These are phyloP conservation scores for Aeminium ludgeri DNA, from an alignment of 495 filamentous ascomycete species.

Conservation along the genomic window DNA sequence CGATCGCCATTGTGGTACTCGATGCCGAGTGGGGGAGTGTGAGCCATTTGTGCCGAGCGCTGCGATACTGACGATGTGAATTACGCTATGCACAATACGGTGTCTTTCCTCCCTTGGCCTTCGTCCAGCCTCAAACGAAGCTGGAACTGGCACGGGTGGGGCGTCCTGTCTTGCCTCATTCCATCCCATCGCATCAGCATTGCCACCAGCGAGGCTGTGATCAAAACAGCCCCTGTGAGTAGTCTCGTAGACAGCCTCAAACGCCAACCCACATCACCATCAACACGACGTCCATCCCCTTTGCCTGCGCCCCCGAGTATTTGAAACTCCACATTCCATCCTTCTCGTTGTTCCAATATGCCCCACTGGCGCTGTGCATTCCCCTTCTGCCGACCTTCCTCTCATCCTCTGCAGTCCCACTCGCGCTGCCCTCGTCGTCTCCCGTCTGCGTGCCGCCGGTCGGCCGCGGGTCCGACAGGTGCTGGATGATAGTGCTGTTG, in stretches of 20 bases:
- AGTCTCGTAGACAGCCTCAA: slow-evolving; percentile 4
- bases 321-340: slow-evolving; percentile 98
- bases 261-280: slow-evolving; percentile 69
- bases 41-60: too few species aligned
- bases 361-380: slow-evolving; percentile 89
- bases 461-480: slow-evolving; percentile 36
- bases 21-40: too few species aligned
- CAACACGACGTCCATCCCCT: slow-evolving; percentile 82
- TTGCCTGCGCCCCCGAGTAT: slow-evolving; percentile 65
- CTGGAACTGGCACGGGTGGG: too few species aligned
- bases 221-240: too few species aligned
- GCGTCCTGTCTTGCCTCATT: too few species aligned
- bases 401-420: slow-evolving; percentile 17
- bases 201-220: too few species aligned
- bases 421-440: slow-evolving; percentile 18
- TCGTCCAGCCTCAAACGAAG: too few species aligned
- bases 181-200: too few species aligned
- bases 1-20: too few species aligned
- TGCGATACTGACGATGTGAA: too few species aligned
- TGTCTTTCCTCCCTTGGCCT: too few species aligned
- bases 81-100: too few species aligned
- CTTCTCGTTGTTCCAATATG: slow-evolving; percentile 93
- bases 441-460: slow-evolving; percentile 4
- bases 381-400: slow-evolving; percentile 61
- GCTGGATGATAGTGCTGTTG: slow-evolving; percentile 96